A percentile compares a stretch with the other conserved stretches of the same genome.
These are phyloP conservation scores for Mucor indicus DNA, from an alignment of 371 early-diverging fungal genomes.

Conservation along the genomic window DNA sequence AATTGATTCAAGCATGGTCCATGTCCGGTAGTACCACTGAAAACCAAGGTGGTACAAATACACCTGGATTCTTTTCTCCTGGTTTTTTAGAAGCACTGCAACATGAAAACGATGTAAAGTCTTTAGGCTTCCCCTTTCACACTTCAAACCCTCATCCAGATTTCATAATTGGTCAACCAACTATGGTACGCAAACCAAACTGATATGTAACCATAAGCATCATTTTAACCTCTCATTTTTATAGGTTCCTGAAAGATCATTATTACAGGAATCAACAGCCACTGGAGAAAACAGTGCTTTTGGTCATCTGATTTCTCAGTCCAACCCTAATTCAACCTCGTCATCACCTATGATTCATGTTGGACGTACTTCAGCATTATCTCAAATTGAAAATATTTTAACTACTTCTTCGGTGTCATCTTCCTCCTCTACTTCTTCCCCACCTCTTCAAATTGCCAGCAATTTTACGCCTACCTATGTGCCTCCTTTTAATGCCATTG, in stretches of 20 bases:
- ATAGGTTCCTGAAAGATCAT: conserved; percentile 3
- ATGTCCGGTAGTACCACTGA: background rate
- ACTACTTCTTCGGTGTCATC: too few species aligned
- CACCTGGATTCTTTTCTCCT: conserved; percentile 70
- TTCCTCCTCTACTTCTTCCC: too few species aligned
- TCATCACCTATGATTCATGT: too few species aligned
- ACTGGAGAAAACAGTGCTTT: too few species aligned
- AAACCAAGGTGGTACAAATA: conserved; percentile 18
- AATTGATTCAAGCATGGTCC: conserved; percentile 1
- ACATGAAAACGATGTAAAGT: conserved; percentile 27
- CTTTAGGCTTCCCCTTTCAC: conserved; percentile 6
- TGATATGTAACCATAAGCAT: background rate
- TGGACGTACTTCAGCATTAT: too few species aligned
- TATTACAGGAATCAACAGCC: background rate
- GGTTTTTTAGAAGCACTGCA: conserved; percentile 63
- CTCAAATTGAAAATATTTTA: too few species aligned
- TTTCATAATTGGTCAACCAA: conserved; percentile 3
- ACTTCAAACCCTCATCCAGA: too few species aligned
- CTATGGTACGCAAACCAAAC: conserved; percentile 18
- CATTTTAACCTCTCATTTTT: background rate
- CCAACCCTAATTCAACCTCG: conserved; percentile 1
- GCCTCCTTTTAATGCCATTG: too few species aligned
- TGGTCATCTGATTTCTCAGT: background rate
- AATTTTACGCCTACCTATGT: too few species aligned
- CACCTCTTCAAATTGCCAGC: too few species aligned